Percentiles rank a stretch among this genome's conserved stretches.
Evolutionary conservation across 768 basidiomycete species (phyloP).

Genomic region (Leucogyrophana mollusca): DNA sequence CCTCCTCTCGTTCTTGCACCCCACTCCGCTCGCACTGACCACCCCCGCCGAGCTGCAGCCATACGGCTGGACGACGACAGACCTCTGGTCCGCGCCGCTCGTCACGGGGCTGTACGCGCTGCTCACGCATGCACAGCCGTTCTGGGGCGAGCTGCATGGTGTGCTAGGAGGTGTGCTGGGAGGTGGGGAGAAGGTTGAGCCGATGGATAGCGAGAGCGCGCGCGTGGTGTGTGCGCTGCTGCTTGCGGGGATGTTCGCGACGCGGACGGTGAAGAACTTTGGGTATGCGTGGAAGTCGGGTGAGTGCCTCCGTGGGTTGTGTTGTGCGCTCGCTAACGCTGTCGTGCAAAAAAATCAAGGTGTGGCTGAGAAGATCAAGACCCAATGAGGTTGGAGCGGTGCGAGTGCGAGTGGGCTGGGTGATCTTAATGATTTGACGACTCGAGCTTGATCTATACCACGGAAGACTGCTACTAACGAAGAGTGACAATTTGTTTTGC

Average conservation of each 20-base stretch:
- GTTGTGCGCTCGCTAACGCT: not conserved
- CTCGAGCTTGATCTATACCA: no score
- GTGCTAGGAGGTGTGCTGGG: slow-evolving; percentile 49
- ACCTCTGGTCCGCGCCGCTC: slow-evolving; percentile 83
- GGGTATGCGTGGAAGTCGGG: slow-evolving; percentile 21
- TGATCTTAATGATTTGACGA: no score
- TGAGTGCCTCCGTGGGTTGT: slow-evolving; percentile 6
- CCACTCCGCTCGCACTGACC: slow-evolving; percentile 61
- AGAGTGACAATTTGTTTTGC: no score
- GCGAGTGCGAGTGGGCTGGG: no score
- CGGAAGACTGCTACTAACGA: no score
- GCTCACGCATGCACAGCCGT: slow-evolving; percentile 84
- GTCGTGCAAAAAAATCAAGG: slow-evolving; percentile 6
- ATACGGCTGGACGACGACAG: slow-evolving; percentile 83
- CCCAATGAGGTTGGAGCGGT: slow-evolving; percentile 9
- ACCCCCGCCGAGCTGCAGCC: slow-evolving; percentile 80
- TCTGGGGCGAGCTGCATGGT: slow-evolving; percentile 64
- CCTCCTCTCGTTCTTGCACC: slow-evolving; percentile 72
- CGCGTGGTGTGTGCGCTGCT: slow-evolving; percentile 71
- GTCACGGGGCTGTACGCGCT: slow-evolving; percentile 77
- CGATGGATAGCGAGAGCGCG: slow-evolving; percentile 63
- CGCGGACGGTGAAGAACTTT: slow-evolving; percentile 68
- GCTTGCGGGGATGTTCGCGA: slow-evolving; percentile 58
- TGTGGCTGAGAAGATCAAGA: slow-evolving; percentile 26
- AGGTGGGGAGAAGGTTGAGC: slow-evolving; percentile 34